Percentiles rank a stretch among this genome's conserved stretches.
Evolutionary conservation across 352 stramenopile species (phyloP).

Genomic region (Phytophthora ohioensis): DNA sequence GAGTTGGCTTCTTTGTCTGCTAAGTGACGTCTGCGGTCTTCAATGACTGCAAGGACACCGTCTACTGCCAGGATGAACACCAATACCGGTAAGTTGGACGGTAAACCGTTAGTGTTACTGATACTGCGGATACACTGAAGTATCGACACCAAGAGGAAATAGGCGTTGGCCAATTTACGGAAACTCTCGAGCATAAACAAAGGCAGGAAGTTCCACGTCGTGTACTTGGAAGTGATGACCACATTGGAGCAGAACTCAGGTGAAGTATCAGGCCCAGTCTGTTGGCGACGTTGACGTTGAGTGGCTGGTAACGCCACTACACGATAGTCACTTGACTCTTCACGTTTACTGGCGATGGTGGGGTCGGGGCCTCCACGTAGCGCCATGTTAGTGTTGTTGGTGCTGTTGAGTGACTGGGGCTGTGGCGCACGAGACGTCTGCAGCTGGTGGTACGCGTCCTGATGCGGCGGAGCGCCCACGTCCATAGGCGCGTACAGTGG

Average conservation of each 20-base stretch:
- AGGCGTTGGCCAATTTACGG: conserved; percentile 91
- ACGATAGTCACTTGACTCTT: conserved; percentile 56
- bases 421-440: conserved; percentile 42
- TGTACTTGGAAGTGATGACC: conserved; percentile 94
- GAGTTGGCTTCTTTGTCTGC: conserved; percentile 90
- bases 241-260: conserved; percentile 81
- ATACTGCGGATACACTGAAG: conserved; percentile 85
- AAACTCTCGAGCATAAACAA: conserved; percentile 91
- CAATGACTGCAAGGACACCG: conserved; percentile 83
- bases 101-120: conserved; percentile 84
- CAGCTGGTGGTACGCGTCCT: conserved; percentile 48
- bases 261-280: conserved; percentile 16
- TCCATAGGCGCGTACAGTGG: conserved; percentile 29
- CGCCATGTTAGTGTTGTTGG: conserved; percentile 31
- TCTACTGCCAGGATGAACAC: conserved; percentile 92
- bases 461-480: conserved; percentile 22
- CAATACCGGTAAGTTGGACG: conserved; percentile 86
- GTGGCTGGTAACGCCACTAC: conserved; percentile 59
- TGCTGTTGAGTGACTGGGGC: neutral
- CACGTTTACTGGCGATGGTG: conserved; percentile 20
- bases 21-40: conserved; percentile 81
- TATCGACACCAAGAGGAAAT: conserved; percentile 92
- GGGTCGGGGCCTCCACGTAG: conserved; percentile 15
- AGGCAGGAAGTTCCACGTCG: conserved; percentile 89
- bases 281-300: conserved; percentile 22